phyloP scores from a whole-genome alignment of 306 rosid species.

The Cicer arietinum region DNA sequence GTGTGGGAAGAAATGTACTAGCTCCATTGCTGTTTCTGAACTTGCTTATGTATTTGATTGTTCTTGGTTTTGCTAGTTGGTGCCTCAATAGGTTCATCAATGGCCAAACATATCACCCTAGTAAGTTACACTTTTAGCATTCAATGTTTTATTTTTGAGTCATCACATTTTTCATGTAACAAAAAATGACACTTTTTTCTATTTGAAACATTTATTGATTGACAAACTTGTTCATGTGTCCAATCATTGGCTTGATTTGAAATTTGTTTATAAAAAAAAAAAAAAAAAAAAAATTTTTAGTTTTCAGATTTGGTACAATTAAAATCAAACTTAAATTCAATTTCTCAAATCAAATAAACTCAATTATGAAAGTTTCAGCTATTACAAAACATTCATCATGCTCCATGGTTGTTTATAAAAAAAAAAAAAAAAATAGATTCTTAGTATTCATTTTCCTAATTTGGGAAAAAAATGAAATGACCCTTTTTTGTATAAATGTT shows the following conservation, averaged over 20 bases:
- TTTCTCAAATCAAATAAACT: too few relatives aligned
- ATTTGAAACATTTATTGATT: too few relatives aligned
- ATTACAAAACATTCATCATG: too few relatives aligned
- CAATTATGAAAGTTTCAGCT: too few relatives aligned
- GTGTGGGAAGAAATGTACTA: constrained; percentile 75
- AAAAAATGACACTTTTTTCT: not conserved
- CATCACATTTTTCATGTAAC: not conserved
- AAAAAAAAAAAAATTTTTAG: too few relatives aligned
- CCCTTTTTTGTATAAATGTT: not conserved
- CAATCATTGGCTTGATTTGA: too few relatives aligned
- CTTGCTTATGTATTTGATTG: constrained; percentile 80
- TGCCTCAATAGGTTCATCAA: constrained; percentile 76
- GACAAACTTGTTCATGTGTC: not conserved
- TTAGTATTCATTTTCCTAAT: too few relatives aligned
- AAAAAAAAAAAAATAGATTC: too few relatives aligned
- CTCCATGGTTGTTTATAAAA: too few relatives aligned
- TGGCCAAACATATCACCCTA: constrained; percentile 87
- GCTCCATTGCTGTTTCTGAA: constrained; percentile 87
- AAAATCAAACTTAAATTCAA: too few relatives aligned
- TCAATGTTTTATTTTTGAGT: not conserved
- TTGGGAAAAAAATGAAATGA: not conserved
- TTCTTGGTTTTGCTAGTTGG: constrained; percentile 91
- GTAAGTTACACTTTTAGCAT: constrained; percentile 49
- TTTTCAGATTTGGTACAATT: too few relatives aligned
- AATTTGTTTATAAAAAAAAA: too few relatives aligned